A percentile compares a stretch with the other conserved stretches of the same genome.
These are phyloP conservation scores for Allodekkera sacchari DNA, from an alignment of 805 yeast species.

Conservation along the genomic window DNA sequence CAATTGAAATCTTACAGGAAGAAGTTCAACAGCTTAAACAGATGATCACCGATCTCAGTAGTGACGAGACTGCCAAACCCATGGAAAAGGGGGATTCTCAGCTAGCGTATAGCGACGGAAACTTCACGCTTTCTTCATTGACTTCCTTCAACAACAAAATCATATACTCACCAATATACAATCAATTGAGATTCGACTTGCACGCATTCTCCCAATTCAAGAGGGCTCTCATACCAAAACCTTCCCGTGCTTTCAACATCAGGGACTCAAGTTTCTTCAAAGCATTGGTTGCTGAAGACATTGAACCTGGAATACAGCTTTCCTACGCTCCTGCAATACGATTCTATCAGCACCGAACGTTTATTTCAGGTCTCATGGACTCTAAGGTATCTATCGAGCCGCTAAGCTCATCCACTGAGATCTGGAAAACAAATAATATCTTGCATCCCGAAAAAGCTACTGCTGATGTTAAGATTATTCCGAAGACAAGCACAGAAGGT, in stretches of 20 bases:
- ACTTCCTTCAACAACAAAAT: constrained; percentile 15
- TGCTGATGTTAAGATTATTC: neutral
- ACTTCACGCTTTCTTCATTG: constrained; percentile 12
- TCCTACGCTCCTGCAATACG: constrained; percentile 59
- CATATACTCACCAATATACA: constrained; percentile 23
- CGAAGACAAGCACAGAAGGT: constrained; percentile 8
- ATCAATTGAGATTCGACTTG: constrained; percentile 35
- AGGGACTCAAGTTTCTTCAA: constrained; percentile 54
- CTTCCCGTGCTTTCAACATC: constrained; percentile 19
- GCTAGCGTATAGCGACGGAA: no score
- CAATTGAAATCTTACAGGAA: constrained; percentile 54
- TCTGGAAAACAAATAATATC: constrained; percentile 33
- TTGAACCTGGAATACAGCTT: constrained; percentile 62
- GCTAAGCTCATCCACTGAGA: constrained; percentile 72
- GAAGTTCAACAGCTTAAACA: constrained; percentile 63
- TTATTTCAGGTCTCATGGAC: constrained; percentile 64
- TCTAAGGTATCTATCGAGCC: constrained; percentile 84
- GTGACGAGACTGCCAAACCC: neutral
- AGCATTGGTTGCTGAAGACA: constrained; percentile 62
- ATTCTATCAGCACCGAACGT: constrained; percentile 46
- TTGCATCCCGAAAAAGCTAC: neutral
- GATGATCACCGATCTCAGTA: constrained; percentile 35
- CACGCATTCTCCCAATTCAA: constrained; percentile 36
- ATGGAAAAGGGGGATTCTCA: neutral
- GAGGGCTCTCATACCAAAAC: constrained; percentile 24